phyloP scores from a whole-genome alignment of 805 yeast species.

The Teunomyces gatunensis region DNA sequence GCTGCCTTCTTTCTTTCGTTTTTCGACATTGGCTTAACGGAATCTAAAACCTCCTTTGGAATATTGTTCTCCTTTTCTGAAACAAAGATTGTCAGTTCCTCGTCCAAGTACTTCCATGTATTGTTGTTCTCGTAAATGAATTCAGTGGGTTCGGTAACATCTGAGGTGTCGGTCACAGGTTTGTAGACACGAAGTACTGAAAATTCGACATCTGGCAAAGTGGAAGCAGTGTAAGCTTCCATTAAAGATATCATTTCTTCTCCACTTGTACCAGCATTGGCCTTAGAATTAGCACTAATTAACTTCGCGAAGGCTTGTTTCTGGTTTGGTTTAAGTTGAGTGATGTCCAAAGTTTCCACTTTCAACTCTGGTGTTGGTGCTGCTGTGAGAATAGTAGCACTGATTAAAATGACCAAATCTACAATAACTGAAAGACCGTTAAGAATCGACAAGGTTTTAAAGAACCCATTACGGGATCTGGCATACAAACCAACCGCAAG shows the following conservation, averaged over 20 bases:
- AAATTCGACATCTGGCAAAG: not conserved
- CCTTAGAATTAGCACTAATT: not conserved
- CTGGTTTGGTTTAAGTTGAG: not conserved
- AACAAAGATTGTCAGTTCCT: slow-evolving; percentile 2
- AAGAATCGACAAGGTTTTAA: not conserved
- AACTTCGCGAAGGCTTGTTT: slow-evolving; percentile 1
- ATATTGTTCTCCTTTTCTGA: not conserved
- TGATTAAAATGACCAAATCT: not conserved
- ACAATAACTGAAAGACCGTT: slow-evolving; percentile 1
- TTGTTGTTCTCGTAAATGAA: not conserved
- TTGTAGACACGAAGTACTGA: slow-evolving; percentile 1
- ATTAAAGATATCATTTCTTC: slow-evolving; percentile 4
- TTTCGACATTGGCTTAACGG: slow-evolving; percentile 1
- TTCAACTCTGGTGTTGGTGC: not conserved
- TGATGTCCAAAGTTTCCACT: not conserved
- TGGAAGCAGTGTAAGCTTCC: not conserved
- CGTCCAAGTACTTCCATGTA: slow-evolving; percentile 1
- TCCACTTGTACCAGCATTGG: not conserved
- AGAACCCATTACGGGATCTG: not conserved
- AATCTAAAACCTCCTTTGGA: not conserved
- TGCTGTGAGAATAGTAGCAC: not conserved
- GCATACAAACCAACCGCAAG: not conserved
- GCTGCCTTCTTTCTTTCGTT: slow-evolving; percentile 2
- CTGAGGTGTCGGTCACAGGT: not conserved
- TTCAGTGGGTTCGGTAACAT: not conserved